Conservation (phyloP, 768 basidiomycete species). For the Royoungia palumana region DNA sequence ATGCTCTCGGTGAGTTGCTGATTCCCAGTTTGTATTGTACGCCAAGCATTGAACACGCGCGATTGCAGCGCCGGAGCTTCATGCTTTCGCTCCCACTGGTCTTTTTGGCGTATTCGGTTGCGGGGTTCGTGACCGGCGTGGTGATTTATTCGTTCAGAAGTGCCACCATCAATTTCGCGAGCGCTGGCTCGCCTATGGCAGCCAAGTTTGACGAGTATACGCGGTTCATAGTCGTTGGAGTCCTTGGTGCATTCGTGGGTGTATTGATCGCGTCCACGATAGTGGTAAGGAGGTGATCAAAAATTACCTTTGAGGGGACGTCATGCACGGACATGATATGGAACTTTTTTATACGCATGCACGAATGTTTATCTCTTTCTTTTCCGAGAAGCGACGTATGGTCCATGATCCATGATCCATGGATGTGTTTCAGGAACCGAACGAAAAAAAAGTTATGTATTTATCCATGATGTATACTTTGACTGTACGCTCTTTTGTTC, state of each 20-base stretch:
- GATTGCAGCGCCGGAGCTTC: constrained; percentile 45
- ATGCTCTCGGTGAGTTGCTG: constrained; percentile 39
- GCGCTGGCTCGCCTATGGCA: constrained; percentile 28
- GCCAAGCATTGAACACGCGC: constrained; percentile 2
- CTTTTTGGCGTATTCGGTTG: constrained; percentile 67
- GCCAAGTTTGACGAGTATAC: constrained; percentile 57
- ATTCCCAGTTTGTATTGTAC: constrained; percentile 1
- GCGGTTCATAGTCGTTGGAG: constrained; percentile 60
- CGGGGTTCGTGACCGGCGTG: constrained; percentile 63
- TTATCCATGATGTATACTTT: constrained; percentile 4
- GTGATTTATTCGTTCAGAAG: constrained; percentile 65
- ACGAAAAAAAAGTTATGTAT: neutral
- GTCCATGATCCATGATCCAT: no score
- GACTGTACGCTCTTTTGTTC: neutral
- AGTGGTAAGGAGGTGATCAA: constrained; percentile 18
- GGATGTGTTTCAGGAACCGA: neutral
- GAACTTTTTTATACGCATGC: no score
- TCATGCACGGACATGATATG: no score
- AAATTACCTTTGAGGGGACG: no score
- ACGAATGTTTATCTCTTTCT: neutral
- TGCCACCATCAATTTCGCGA: constrained; percentile 37
- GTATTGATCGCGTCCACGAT: constrained; percentile 54
- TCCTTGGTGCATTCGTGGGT: constrained; percentile 60
- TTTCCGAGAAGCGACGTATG: neutral
- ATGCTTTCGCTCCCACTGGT: constrained; percentile 71